Base-by-base conservation (phyloP, 768 basidiomycete species). In the Hericium coralloides region DNA sequence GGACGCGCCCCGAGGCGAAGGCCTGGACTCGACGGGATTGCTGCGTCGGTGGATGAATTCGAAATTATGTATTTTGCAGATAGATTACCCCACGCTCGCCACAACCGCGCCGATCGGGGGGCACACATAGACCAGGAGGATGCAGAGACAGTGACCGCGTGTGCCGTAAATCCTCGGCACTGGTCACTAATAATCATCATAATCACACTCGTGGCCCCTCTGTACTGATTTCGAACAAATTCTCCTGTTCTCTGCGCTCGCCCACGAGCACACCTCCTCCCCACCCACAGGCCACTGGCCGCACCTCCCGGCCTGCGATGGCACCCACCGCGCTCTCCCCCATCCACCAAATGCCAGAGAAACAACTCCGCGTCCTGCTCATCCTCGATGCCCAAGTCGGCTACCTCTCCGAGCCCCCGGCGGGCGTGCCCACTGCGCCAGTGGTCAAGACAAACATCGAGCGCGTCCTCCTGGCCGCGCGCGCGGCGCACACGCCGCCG, bases 311-410 rank as follows among this genome's bases (percentile, higher is more conserved):
- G 43, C 9, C 49, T 9, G 49, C 23, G 25, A 20, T 23, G 23
- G 23, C 49, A 17, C 8, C 43, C 43, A 15, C 22, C 49, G 12
- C 49, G 10, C 22, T 25, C 31, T 17, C 49, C 10, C 49, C 49
- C 22, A 25, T 17, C 10, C 26, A 31, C 8, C 26, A 31, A 31
- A 31, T 18, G 36, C 31, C 39, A 23, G 43, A 18, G 26, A 56
- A 60, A 17, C 59, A 69, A 18, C 63, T 64, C 45, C 78, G 78
- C 56, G 78, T 81, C 23, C 79, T 85, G 58, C 78, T 85, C 59
- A 70, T 84, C 56, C 74, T 84, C 63, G 82, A 83, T 64, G 75
- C 80, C 56, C 84, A 86, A 66, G 67, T 66, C 31, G 72, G 72
- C 62, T 74, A 80, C 72, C 73, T 86, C 56, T 65, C 70, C 43